phyloP scores from a whole-genome alignment of 805 yeast species.

The Metschnikowia colocasiae region DNA sequence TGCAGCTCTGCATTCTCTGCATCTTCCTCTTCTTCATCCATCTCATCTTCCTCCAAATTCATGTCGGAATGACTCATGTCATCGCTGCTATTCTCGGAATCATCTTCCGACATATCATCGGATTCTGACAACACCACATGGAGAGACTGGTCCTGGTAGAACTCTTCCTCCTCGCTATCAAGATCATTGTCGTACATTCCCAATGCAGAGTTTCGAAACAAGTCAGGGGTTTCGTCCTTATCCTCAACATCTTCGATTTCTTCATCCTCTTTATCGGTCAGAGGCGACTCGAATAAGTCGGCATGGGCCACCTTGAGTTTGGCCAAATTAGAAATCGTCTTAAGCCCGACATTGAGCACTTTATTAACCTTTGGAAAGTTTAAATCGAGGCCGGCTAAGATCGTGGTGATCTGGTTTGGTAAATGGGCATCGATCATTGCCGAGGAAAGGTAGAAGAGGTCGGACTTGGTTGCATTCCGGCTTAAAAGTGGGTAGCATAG shows the following conservation, averaged over 20 bases:
- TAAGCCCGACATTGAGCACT: constrained; percentile 55
- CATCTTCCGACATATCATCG: constrained; percentile 24
- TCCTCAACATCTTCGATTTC: constrained; percentile 51
- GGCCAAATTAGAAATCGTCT: constrained; percentile 56
- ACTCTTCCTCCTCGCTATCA: constrained; percentile 57
- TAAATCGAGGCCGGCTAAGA: constrained; percentile 65
- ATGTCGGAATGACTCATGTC: constrained; percentile 26
- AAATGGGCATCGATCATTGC: constrained; percentile 66
- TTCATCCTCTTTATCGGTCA: constrained; percentile 48
- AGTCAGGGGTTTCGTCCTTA: constrained; percentile 73
- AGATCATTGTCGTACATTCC: constrained; percentile 91
- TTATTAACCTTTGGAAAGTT: constrained; percentile 65
- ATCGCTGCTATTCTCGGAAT: constrained; percentile 20
- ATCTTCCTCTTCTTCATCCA: constrained; percentile 21
- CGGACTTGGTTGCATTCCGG: constrained; percentile 48
- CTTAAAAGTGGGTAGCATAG: constrained; percentile 44
- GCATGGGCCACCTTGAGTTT: constrained; percentile 54
- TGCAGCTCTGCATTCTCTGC: constrained; percentile 18
- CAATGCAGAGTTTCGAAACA: constrained; percentile 81
- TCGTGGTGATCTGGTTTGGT: constrained; percentile 52
- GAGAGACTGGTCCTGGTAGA: constrained; percentile 32
- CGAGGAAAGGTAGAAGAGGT: constrained; percentile 60
- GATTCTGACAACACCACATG: constrained; percentile 37
- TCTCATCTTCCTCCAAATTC: constrained; percentile 21
- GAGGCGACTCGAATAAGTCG: constrained; percentile 49